Evolutionary conservation across 306 rosid species (phyloP), one percentile per base, ranked within the genome.

Genomic region (Begonia peltatifolia): DNA sequence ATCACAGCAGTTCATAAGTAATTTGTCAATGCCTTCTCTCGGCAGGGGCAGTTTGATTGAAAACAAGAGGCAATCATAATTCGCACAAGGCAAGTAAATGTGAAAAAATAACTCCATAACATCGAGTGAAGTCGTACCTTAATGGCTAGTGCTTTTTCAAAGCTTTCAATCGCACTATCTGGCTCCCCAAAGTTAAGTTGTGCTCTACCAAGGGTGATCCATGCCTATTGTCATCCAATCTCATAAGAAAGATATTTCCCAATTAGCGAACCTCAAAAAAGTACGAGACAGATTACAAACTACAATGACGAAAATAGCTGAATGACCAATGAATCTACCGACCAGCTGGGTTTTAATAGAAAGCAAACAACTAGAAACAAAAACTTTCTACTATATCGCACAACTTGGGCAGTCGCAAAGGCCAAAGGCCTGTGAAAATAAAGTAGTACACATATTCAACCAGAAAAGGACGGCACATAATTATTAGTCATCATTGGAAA

Each of bases 161-260:
- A 89, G 71, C 90, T 89, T 58, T 78, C 75, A 53, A 80, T 63
- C 20, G 90, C 94, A 61, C 69, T 76, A 72, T 89, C 95, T 10
- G 97, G 95, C 71, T 89, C 94, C 48, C 95, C 95, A 62, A 72
- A 89, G 70, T 89, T 85, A 58, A 89, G 72, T 65, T 85, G 95
- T 54, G 97, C 85, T 68, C 97, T 82, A 52, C 94, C 97, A 55
- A 89, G 95, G 48, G 97, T 85, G 56, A 82, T 64, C 97, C 95
- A 82, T 46, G 90, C 95, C 95, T 89, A 68, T 30, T 57, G 52
- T 54, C 50, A 68, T 59, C 69, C 56, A 52, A 44, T 56, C 61
- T 62, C 12, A 20, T 46, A 56, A 52, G 48, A 58, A 59, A 59
- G 0, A 14, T 6, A 56, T 57, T 55, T 22, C 42, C 8, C 59